Evolutionary conservation across 768 basidiomycete genomes (phyloP), one percentile per base, ranked within the genome.

Genomic region (Trametes maxima): DNA sequence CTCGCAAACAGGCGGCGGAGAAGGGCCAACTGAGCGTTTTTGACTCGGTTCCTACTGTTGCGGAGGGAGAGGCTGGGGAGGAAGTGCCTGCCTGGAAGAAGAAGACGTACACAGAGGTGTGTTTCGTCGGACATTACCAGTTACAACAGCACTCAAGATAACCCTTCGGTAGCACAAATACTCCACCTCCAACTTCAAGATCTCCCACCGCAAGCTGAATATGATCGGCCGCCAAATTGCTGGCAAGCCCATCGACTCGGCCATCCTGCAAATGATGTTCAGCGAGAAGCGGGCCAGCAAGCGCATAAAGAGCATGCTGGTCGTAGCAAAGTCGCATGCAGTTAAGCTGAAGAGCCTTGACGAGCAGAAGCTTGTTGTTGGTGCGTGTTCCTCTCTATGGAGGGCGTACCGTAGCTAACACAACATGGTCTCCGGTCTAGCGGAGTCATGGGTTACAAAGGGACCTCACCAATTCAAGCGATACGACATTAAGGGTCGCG

Each of bases 261-360:
- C 96, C 37, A 96, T 99, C 71, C 78, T 98, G 59, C 96, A 99
- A 69, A 95, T 98, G 92, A 85, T 90, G 72, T 98, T 97, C 74
- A 93, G 90, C 64, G 90, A 95, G 74, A 99, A 99, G 77, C 84
- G 93, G 22, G 93, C 90, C 14, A 88, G 92, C 65, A 82, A 79
- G 48, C 87, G 93, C 62, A 85, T 99, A 60, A 88, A 93, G 82
- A 91, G 88, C 67, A 94, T 94, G 84, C 82, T 98, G 46, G 86
- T 85, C 13, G 85, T 90, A 1, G 95, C 94, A 2, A 89, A 91
- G 70, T 86, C 94, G 70, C 90, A 95, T 68, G 96, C 95, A 0
- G 77, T 76, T 28, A 80, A 85, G 40, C 88, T 89, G 69, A 94
- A 95, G 77, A 84, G 83, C 33, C 76, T 98, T 70, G 78, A 87